Evolutionary conservation across 805 yeast genomes (phyloP).

Genomic region (Hanseniaspora taiwanica): DNA sequence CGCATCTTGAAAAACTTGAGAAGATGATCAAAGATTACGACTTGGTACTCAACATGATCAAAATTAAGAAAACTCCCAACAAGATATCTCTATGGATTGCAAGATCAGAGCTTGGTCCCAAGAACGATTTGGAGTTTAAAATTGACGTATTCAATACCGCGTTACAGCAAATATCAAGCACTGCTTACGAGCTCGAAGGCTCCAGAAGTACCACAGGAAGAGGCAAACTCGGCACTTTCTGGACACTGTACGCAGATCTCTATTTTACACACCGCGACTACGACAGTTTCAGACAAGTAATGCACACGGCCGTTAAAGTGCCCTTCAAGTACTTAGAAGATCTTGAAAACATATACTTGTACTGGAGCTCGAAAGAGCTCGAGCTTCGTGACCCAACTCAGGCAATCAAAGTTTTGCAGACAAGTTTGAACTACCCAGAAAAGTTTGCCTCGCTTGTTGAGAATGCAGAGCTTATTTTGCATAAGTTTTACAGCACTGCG

Average conservation of each 20-base stretch:
- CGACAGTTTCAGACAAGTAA: constrained; percentile 47
- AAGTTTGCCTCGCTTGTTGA: neutral
- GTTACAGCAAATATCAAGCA: constrained; percentile 34
- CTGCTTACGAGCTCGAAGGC: constrained; percentile 12
- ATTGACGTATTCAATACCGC: constrained; percentile 32
- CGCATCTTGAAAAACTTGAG: constrained; percentile 35
- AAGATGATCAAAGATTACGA: constrained; percentile 42
- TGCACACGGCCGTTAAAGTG: constrained; percentile 53
- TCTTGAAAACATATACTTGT: constrained; percentile 53
- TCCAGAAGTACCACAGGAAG: constrained; percentile 35
- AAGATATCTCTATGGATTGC: constrained; percentile 58
- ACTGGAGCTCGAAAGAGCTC: constrained; percentile 62
- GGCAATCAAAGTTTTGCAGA: constrained; percentile 29
- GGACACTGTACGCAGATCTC: constrained; percentile 57
- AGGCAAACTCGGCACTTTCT: constrained; percentile 40
- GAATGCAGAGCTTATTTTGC: neutral
- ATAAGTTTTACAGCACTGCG: neutral
- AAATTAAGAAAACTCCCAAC: constrained; percentile 47
- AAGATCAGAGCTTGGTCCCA: constrained; percentile 34
- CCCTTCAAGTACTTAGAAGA: constrained; percentile 54
- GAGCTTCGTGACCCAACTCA: constrained; percentile 33
- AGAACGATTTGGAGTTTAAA: constrained; percentile 35
- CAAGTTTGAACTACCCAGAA: constrained; percentile 30
- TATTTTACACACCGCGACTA: constrained; percentile 45
- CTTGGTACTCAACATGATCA: constrained; percentile 51